Base-by-base conservation (phyloP, 1,139 yeast genomes). In the Casaregolazyma lundiana region DNA sequence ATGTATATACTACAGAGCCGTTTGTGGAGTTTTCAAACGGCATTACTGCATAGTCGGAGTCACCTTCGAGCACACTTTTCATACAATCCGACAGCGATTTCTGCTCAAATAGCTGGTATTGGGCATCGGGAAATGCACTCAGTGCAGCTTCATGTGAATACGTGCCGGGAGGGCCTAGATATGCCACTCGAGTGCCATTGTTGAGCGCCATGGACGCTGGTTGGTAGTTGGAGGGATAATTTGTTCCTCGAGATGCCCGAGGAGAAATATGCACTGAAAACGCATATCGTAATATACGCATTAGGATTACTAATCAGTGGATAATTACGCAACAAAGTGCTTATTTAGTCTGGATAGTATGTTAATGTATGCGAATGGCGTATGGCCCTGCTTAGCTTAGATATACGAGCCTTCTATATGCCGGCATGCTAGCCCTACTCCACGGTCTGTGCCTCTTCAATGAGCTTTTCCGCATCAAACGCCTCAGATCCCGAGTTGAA, bases 1-100 rank as follows among this genome's bases (percentile, higher is more conserved):
- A 81, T 0, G 96, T 87, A 62, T 81, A 79, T 1, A 83, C 84
- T 3, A 92, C 98, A 56, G 85, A 92, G 0, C 98, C 98, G 63
- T 92, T 92, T 6, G 97, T 85, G 3, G 97, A 88, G 66, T 92
- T 92, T 60, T 90, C 97, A 56, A 87, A 78, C 0, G 98, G 98
- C 0, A 92, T 85, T n/a, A 89, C 84, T 0, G 95, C 81, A 59
- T 72, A 83, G 49, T 81, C 84, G 17, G 81, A 81, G 4, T 60
- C 55, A 11, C 67, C 66, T 13, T 68, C 64, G 1, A 68, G 58
- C 18, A 84, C 66, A 1, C 69, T 65, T 44, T 73, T 70, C 61
- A 90, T 85, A 61, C 96, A 90, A 35, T 77, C 81, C 47, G 42
- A 29, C 22, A 64, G 62, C 6, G 67, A 56, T n/a, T 52, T 37